phyloP scores from a whole-genome alignment of 768 basidiomycete genomes.

The Favolaschia claudopus region DNA sequence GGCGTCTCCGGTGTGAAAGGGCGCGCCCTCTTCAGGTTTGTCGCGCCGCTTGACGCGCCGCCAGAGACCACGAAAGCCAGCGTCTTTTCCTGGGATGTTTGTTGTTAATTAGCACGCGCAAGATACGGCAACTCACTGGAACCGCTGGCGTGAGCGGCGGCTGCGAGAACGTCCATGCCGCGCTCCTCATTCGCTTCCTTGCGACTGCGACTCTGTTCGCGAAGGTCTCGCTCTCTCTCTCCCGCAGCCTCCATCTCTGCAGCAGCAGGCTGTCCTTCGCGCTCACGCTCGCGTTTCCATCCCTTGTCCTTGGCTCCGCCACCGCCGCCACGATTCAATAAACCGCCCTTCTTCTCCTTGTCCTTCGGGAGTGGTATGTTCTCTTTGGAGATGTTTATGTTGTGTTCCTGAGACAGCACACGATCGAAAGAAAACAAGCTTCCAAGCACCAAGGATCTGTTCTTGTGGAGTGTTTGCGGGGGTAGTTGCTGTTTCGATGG shows the following conservation, averaged over 20 bases:
- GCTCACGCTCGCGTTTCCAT: conserved; percentile 43
- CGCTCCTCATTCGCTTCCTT: conserved; percentile 66
- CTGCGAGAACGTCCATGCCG: conserved; percentile 80
- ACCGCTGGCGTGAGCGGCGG: conserved; percentile 75
- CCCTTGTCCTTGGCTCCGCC: conserved; percentile 49
- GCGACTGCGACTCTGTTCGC: conserved; percentile 39
- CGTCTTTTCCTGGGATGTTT: conserved; percentile 40
- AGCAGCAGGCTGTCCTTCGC: conserved; percentile 28
- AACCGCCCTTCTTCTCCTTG: conserved; percentile 60
- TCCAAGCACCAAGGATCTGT: conserved; percentile 44
- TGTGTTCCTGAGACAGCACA: conserved; percentile 22
- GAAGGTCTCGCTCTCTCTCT: conserved; percentile 26
- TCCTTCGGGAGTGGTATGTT: conserved; percentile 32
- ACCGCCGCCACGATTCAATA: conserved; percentile 54
- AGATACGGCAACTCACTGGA: conserved; percentile 44
- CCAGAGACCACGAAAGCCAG: conserved; percentile 78
- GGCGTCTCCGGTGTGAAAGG: conserved; percentile 77
- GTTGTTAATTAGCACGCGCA: neutral
- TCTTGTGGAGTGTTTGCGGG: conserved; percentile 36
- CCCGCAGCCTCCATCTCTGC: conserved; percentile 13
- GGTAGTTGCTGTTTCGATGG: conserved; percentile 30
- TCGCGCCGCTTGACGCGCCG: conserved; percentile 77
- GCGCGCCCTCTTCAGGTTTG: conserved; percentile 85
- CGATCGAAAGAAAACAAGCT: conserved; percentile 74
- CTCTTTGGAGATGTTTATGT: conserved; percentile 45